phyloP scores from a whole-genome alignment of 2,329 filamentous ascomycete genomes.

The Diaporthe vaccinii region DNA sequence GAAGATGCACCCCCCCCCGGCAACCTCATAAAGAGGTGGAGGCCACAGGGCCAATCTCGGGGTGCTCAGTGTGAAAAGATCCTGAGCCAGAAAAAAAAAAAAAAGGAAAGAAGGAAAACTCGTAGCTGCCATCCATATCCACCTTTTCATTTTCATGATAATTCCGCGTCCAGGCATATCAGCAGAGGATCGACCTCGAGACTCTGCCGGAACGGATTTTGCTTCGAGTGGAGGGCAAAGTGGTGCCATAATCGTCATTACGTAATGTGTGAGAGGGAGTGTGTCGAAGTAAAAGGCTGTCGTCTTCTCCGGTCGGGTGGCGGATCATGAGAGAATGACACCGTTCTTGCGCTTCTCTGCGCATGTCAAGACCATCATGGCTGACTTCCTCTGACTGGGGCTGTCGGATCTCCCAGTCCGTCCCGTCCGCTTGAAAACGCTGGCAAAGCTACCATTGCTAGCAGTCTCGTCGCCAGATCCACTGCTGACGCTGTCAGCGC shows the following conservation, averaged over 20 bases:
- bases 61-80: slow-evolving; percentile 9
- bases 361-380: slow-evolving; percentile 88
- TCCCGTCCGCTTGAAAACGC: slow-evolving; percentile 74
- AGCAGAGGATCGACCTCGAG: slow-evolving; percentile 42
- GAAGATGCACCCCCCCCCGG: slow-evolving; percentile 13
- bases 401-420: slow-evolving; percentile 66
- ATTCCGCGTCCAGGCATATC: slow-evolving; percentile 46
- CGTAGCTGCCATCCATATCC: slow-evolving; percentile 37
- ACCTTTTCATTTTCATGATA: slow-evolving; percentile 41
- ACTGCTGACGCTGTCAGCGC: slow-evolving; percentile 75
- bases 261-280: slow-evolving; percentile 28
- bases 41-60: slow-evolving; percentile 22
- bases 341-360: slow-evolving; percentile 89
- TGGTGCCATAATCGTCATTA: slow-evolving; percentile 41
- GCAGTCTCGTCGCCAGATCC: slow-evolving; percentile 65
- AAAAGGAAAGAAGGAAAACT: slow-evolving; percentile 46
- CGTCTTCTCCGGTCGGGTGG: not conserved
- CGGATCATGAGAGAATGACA: slow-evolving; percentile 41
- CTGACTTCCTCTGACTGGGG: slow-evolving; percentile 79
- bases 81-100: slow-evolving; percentile 44
- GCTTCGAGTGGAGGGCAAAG: slow-evolving; percentile 13
- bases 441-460: slow-evolving; percentile 73
- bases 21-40: slow-evolving; percentile 16
- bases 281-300: slow-evolving; percentile 22
- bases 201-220: slow-evolving; percentile 36